Base-by-base conservation (phyloP, 768 basidiomycete genomes). In the Aureoboletus auriporus region DNA sequence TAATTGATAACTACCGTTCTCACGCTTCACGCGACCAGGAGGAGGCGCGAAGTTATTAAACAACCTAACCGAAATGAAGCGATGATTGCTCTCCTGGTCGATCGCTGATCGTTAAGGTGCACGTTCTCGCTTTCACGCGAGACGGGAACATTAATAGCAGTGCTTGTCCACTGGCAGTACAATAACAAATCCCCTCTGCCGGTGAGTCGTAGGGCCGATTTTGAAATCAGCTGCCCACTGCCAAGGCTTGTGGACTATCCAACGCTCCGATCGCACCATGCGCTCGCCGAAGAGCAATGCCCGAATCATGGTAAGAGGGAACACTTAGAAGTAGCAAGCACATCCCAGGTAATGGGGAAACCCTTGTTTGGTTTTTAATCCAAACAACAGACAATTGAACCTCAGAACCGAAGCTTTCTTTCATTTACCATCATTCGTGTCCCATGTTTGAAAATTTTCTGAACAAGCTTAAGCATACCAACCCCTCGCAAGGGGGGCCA, bases 21-120 rank as follows among this genome's bases (percentile, higher is more conserved):
- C 42, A 26, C 20, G 23, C 51, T 44, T 38, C 31, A 33, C n/a
- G 39, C 37, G 26, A 37, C 39, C 47, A 51, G 48, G 37, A 31
- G 13, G 34, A 49, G 44, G 33, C 47, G 46, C 33, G 48, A 54
- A 47, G 34, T 47, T 57, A 62, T 57, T 47, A 46, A 54, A 43
- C 16, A 52, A 16, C 42, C 50, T 62, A 46, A 28, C 61, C 62
- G 63, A 63, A 57, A 65, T 59, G 57, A 63, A 62, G 49, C 13
- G 45, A 35, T 28, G 49, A 56, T 58, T 54, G 47, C 49, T 52
- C 52, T 53, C 50, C 55, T 50, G 53, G 55, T 52, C 54, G 62
- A 61, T 63, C 59, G 54, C 39, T 44, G 62, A 63, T 64, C 60
- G 36, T 42, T 23, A 23, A 23, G 20, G 20, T 23, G 20, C 20